Conservation (phyloP, 2,329 filamentous ascomycete genomes). For the Colletotrichum lindemuthianum region DNA sequence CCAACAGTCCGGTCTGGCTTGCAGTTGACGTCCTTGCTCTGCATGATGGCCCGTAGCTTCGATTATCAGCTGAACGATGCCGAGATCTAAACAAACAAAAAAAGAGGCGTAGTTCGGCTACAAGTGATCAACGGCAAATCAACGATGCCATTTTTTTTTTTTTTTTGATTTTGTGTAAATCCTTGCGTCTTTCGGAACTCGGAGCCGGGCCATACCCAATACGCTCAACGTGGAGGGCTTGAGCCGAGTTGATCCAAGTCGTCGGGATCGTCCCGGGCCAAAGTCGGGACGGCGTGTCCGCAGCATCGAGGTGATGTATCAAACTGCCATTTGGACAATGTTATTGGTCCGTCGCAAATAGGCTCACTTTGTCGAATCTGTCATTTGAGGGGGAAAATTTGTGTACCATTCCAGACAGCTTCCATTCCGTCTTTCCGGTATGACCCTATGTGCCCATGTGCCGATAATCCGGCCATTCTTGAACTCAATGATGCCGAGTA, state of each 20-base stretch:
- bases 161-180: not conserved
- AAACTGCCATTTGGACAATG: constrained; percentile 1
- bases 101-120: constrained; percentile 7
- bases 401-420: not conserved
- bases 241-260: not conserved
- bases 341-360: constrained; percentile 1
- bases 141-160: constrained; percentile 6
- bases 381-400: not conserved
- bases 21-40: constrained; percentile 10
- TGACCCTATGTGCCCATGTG: not conserved
- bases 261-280: not conserved
- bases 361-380: not conserved
- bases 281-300: not conserved
- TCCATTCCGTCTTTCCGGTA: constrained; percentile 2
- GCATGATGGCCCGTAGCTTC: constrained; percentile 2
- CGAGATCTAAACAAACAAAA: constrained; percentile 3
- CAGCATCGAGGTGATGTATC: not conserved
- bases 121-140: not conserved
- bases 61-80: constrained; percentile 2
- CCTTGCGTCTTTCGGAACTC: not conserved
- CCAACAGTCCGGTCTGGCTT: constrained; percentile 20
- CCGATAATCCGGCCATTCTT: constrained; percentile 8
- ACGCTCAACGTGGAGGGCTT: not conserved
- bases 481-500: constrained; percentile 7
- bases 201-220: too few species aligned